Conservation (phyloP, 352 stramenopile species). For the Globisporangium megalacanthum region DNA sequence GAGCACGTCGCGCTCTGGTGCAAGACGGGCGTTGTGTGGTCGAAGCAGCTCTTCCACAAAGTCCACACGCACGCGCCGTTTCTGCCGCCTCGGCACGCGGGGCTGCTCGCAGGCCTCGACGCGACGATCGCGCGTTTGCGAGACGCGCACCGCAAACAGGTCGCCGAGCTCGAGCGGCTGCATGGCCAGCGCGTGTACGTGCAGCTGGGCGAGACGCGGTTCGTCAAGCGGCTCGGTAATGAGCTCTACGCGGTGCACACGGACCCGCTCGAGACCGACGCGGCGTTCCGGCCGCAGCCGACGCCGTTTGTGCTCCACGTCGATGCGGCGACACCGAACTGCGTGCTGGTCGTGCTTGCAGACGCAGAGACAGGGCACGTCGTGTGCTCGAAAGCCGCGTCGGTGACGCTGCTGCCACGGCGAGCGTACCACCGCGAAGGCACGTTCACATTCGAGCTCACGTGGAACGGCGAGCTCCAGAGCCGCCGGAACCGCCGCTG, state of each 20-base stretch:
- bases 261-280: slow-evolving; percentile 53
- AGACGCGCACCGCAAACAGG: slow-evolving; percentile 22
- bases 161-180: slow-evolving; percentile 26
- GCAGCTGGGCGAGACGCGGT: slow-evolving; percentile 19
- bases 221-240: slow-evolving; percentile 50
- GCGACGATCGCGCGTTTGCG: slow-evolving; percentile 27
- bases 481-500: slow-evolving; percentile 57
- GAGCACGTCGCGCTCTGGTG: slow-evolving; percentile 77
- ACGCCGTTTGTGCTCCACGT: slow-evolving; percentile 40
- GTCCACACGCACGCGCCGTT: slow-evolving; percentile 43
- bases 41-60: slow-evolving; percentile 63
- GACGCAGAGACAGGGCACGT: slow-evolving; percentile 37
- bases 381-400: slow-evolving; percentile 46
- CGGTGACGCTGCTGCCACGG: slow-evolving; percentile 37
- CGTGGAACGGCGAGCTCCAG: slow-evolving; percentile 68
- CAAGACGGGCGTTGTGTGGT: slow-evolving; percentile 68
- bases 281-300: slow-evolving; percentile 52
- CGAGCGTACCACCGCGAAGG: slow-evolving; percentile 52
- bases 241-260: slow-evolving; percentile 49
- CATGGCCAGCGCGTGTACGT: slow-evolving; percentile 55
- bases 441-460: slow-evolving; percentile 60
- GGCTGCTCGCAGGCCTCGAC: slow-evolving; percentile 28
- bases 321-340: slow-evolving; percentile 46
- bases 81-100: slow-evolving; percentile 27
- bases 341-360: slow-evolving; percentile 40